Percentiles rank a stretch among this genome's conserved stretches.
Conservation (phyloP, 1,284 basidiomycete genomes). For the Agroathelia rolfsii region DNA sequence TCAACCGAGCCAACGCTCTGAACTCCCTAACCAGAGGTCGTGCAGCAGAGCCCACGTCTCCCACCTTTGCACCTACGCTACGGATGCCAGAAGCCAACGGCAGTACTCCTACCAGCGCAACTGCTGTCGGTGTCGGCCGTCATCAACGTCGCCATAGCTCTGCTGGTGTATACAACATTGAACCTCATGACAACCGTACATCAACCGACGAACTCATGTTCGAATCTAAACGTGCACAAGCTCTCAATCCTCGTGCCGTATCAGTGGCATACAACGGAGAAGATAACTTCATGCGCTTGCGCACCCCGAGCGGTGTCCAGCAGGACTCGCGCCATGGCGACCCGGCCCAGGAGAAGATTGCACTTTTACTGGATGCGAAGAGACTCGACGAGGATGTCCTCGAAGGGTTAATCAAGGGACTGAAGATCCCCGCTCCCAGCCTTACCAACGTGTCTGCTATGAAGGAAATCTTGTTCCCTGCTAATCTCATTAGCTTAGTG, state of each 20-base stretch:
- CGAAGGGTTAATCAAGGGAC: conserved; percentile 79
- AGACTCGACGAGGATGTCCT: conserved; percentile 92
- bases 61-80: conserved; percentile 68
- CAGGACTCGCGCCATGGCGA: conserved; percentile 74
- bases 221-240: conserved; percentile 65
- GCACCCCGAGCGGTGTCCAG: conserved; percentile 61
- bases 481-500: conserved; percentile 95
- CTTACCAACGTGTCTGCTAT: conserved; percentile 86
- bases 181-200: conserved; percentile 50
- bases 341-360: conserved; percentile 90
- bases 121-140: conserved; percentile 28
- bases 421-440: conserved; percentile 91
- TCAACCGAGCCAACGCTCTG: conserved; percentile 88
- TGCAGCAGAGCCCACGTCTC: conserved; percentile 66
- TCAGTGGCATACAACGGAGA: conserved; percentile 85
- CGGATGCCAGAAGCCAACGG: conserved; percentile 46
- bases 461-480: conserved; percentile 98
- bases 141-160: conserved; percentile 82
- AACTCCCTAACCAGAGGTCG: conserved; percentile 69
- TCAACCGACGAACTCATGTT: conserved; percentile 76
- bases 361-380: conserved; percentile 86
- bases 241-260: conserved; percentile 78
- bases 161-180: conserved; percentile 66
- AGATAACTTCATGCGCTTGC: conserved; percentile 59
- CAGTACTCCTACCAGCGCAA: conserved; percentile 24